Base-by-base conservation (phyloP, 257 asterid species). In the Solanum virginianum region DNA sequence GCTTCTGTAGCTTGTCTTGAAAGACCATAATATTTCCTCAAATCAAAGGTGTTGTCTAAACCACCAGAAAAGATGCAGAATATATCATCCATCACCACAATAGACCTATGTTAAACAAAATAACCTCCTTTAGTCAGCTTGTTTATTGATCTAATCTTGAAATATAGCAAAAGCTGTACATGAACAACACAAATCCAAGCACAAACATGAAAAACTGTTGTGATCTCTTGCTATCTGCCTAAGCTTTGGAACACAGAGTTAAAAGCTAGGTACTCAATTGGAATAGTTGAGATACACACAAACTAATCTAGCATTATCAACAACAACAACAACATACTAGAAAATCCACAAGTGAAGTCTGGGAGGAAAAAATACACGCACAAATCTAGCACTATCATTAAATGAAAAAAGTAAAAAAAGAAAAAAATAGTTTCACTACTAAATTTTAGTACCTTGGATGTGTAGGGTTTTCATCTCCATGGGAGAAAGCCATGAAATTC, bases 21-120 rank as follows among this genome's bases (percentile, higher is more conserved):
- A 53, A 93, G 92, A 39, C 95, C 94, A 24, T 93, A 94, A 80
- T 83, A 86, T 65, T 88, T 87, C 82, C 92, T 90, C 86, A 93
- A 85, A 7, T 91, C 91, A 87, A 88, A 71, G 15, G 87, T 89
- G 88, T 93, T 92, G 84, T 90, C 74, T 83, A 94, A 66, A 20
- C 85, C 85, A 74, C 95, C 98, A 2, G 89, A 90, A 70, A 93
- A 92, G 16, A 94, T 88, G 92, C 98, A 94, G 92, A 92, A 90
- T 6, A 92, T 86, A 43, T 92, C 95, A 70, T 94, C 97, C 89
- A 92, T 86, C 88, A 91, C 96, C 20, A 90, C 91, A 69, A 91
- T 85, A 26, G 93, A 91, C 89, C 96, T 93, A 53, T 26, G 47
- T 26, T 32, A 79, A 53, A 53, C 82, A 77, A 77, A 77, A 16